A percentile compares a stretch with the other conserved stretches of the same genome.
Conservation (phyloP, 768 basidiomycete species). For the Lentinula boryana region DNA sequence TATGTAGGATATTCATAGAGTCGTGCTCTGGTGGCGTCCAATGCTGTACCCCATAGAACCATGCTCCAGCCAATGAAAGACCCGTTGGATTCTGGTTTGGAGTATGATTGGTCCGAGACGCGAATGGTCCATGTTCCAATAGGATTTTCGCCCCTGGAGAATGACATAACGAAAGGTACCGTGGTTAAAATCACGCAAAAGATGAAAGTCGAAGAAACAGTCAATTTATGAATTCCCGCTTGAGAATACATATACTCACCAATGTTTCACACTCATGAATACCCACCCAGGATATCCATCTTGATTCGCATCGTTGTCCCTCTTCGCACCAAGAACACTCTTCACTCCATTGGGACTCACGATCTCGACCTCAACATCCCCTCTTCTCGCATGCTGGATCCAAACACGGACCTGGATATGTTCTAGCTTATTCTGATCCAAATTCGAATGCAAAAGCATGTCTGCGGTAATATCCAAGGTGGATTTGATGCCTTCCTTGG, state of each 20-base stretch:
- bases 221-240: not conserved
- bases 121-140: constrained; percentile 86
- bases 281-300: constrained; percentile 90
- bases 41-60: constrained; percentile 84
- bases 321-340: constrained; percentile 74
- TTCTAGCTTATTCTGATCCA: constrained; percentile 68
- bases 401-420: constrained; percentile 91
- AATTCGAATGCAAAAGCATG: constrained; percentile 65
- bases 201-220: not conserved
- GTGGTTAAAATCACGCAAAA: no score
- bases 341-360: constrained; percentile 79
- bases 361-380: constrained; percentile 91
- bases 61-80: constrained; percentile 89
- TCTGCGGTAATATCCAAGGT: constrained; percentile 44
- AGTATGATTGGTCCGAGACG: constrained; percentile 76
- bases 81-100: constrained; percentile 39
- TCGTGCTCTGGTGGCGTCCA: constrained; percentile 63
- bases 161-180: constrained; percentile 7
- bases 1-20: constrained; percentile 50
- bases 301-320: constrained; percentile 55
- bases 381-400: constrained; percentile 82
- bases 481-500: constrained; percentile 10
- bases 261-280: constrained; percentile 99
- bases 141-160: constrained; percentile 83
- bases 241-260: constrained; percentile 42